Conservation (phyloP, 257 asterid genomes). For the Solanum lycopersicoides region DNA sequence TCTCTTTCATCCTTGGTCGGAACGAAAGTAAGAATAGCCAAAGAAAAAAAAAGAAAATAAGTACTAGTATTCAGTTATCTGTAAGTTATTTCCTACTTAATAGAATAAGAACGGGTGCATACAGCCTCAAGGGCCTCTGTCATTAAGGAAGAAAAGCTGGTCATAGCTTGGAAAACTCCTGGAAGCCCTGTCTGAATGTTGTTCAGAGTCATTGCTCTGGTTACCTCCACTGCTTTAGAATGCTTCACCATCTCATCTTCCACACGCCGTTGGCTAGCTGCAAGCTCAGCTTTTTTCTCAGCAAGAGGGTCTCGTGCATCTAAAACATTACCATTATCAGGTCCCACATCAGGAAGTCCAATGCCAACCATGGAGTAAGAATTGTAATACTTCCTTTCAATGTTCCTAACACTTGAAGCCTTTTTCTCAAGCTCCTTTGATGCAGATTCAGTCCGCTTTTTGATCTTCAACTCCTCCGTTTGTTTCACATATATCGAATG, state of each 20-base stretch:
- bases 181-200: slow-evolving; percentile 96
- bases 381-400: slow-evolving; percentile 79
- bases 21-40: slow-evolving; percentile 4
- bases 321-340: slow-evolving; percentile 45
- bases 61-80: background rate
- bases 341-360: slow-evolving; percentile 58
- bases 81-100: slow-evolving; percentile 18
- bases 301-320: slow-evolving; percentile 89
- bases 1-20: slow-evolving; percentile 28
- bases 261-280: slow-evolving; percentile 79
- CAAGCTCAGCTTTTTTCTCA: slow-evolving; percentile 82
- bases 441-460: slow-evolving; percentile 54
- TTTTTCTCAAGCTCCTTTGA: slow-evolving; percentile 90
- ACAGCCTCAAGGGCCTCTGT: slow-evolving; percentile 73
- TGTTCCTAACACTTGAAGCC: slow-evolving; percentile 66
- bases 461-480: slow-evolving; percentile 77
- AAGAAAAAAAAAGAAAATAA: background rate
- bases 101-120: slow-evolving; percentile 76
- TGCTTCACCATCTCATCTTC: slow-evolving; percentile 86
- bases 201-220: slow-evolving; percentile 83
- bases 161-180: slow-evolving; percentile 95
- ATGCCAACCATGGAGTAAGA: slow-evolving; percentile 82
- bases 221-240: slow-evolving; percentile 77
- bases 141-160: slow-evolving; percentile 76
- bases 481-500: slow-evolving; percentile 70